These are phyloP conservation scores for Trichoderma pleuroti DNA, from an alignment of 2,329 filamentous ascomycete genomes.

Conservation along the genomic window DNA sequence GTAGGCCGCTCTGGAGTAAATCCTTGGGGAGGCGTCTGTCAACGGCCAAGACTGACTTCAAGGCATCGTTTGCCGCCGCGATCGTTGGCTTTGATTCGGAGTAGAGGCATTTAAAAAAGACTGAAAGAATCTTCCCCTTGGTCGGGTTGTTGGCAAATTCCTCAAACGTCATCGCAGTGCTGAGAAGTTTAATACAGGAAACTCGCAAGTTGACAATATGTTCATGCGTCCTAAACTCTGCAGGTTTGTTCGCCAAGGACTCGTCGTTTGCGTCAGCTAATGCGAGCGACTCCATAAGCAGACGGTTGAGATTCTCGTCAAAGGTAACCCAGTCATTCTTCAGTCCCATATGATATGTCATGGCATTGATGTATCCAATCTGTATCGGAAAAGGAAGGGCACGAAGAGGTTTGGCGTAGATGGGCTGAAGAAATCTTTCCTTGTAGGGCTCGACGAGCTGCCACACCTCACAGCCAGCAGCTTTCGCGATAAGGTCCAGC, in stretches of 20 bases:
- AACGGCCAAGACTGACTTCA: slow-evolving; percentile 82
- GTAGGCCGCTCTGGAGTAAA: slow-evolving; percentile 85
- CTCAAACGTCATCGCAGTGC: slow-evolving; percentile 87
- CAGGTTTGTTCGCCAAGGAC: slow-evolving; percentile 83
- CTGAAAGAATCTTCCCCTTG: slow-evolving; percentile 73
- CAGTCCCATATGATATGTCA: slow-evolving; percentile 89
- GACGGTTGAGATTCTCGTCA: slow-evolving; percentile 83
- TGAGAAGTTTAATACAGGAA: slow-evolving; percentile 87
- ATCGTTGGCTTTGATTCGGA: slow-evolving; percentile 90
- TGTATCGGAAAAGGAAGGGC: slow-evolving; percentile 92
- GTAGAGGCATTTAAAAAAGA: slow-evolving; percentile 98
- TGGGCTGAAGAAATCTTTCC: slow-evolving; percentile 81
- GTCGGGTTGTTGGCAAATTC: slow-evolving; percentile 74
- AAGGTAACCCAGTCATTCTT: slow-evolving; percentile 87
- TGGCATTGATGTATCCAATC: slow-evolving; percentile 97
- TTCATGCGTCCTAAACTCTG: slow-evolving; percentile 92
- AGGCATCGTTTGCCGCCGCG: slow-evolving; percentile 84
- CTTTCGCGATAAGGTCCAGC: slow-evolving; percentile 75
- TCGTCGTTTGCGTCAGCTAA: slow-evolving; percentile 94
- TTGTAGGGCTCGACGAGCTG: slow-evolving; percentile 88
- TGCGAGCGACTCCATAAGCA: slow-evolving; percentile 90
- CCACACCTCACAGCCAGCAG: slow-evolving; percentile 73
- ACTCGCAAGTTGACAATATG: slow-evolving; percentile 88
- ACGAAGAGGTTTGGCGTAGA: slow-evolving; percentile 91
- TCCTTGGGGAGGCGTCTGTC: slow-evolving; percentile 94